Evolutionary conservation across 2,329 filamentous ascomycete species (phyloP).

Genomic region (Cadophora luteo-olivacea): DNA sequence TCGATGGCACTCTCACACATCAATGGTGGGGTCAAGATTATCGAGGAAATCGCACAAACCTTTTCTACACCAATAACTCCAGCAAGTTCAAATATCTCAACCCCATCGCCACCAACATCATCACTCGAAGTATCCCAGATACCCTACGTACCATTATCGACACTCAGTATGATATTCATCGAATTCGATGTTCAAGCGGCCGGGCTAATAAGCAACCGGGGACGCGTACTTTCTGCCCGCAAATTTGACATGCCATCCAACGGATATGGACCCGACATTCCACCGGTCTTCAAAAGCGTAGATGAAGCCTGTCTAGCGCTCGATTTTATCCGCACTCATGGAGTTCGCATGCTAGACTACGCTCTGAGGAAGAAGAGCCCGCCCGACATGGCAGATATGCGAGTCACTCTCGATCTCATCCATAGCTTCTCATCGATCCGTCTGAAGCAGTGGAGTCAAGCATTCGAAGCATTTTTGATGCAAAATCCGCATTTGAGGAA

Average conservation of each 20-base stretch:
- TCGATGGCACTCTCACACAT: slow-evolving; percentile 24
- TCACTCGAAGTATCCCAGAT: not conserved
- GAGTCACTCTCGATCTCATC: slow-evolving; percentile 1
- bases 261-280: not conserved
- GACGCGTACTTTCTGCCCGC: not conserved
- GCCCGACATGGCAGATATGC: not conserved
- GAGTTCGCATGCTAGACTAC: slow-evolving; percentile 2
- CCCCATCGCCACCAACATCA: slow-evolving; percentile 8
- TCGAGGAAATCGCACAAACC: slow-evolving; percentile 19
- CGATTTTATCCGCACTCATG: slow-evolving; percentile 5
- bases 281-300: not conserved
- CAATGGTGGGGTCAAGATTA: slow-evolving; percentile 28
- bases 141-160: not conserved
- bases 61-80: not conserved
- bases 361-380: slow-evolving; percentile 3
- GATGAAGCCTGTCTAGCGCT: slow-evolving; percentile 1
- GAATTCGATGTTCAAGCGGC: slow-evolving; percentile 13
- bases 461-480: not conserved
- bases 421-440: slow-evolving; percentile 4
- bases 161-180: slow-evolving; percentile 3
- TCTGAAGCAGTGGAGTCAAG: slow-evolving; percentile 2
- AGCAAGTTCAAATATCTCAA: slow-evolving; percentile 9
- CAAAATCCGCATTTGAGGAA: not conserved
- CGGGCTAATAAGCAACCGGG: not conserved
- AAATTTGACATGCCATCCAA: slow-evolving; percentile 12